Evolutionary conservation across 441 rosid genomes (phyloP).

Genomic region (Kokia cookei): DNA sequence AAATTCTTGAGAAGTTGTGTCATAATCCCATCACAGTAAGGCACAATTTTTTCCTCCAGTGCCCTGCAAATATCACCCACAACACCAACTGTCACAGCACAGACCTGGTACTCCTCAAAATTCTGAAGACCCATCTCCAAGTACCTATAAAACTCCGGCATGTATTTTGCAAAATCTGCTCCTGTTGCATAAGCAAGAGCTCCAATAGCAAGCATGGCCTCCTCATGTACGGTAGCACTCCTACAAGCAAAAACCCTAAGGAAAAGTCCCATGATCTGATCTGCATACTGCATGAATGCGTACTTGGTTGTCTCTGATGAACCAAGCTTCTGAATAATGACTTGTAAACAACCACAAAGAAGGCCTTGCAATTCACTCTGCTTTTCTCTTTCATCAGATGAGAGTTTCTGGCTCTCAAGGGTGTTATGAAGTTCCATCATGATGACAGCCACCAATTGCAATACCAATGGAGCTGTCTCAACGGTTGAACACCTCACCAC

Average conservation of each 20-base stretch:
- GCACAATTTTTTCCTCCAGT: conserved; percentile 54
- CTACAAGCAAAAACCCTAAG: conserved; percentile 58
- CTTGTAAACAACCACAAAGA: conserved; percentile 59
- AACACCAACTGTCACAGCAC: conserved; percentile 72
- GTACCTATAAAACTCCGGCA: conserved; percentile 61
- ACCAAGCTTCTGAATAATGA: conserved; percentile 64
- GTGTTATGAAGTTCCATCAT: conserved; percentile 73
- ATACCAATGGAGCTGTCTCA: conserved; percentile 57
- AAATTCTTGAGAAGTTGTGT: conserved; percentile 72
- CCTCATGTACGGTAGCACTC: conserved; percentile 72
- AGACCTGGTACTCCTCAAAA: conserved; percentile 76
- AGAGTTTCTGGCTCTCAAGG: conserved; percentile 54
- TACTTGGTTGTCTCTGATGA: conserved; percentile 52
- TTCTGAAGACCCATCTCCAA: conserved; percentile 70
- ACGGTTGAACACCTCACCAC: conserved; percentile 72
- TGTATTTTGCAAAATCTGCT: conserved; percentile 53
- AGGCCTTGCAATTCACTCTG: conserved; percentile 68
- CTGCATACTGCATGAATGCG: conserved; percentile 51
- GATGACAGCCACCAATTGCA: conserved; percentile 53
- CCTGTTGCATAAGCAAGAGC: conserved; percentile 74
- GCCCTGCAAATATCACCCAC: conserved; percentile 70
- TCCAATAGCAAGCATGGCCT: conserved; percentile 75
- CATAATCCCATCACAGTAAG: conserved; percentile 73
- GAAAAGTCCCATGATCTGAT: conserved; percentile 68
- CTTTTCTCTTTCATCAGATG: conserved; percentile 58